Base-by-base conservation (phyloP, 2,329 filamentous ascomycete genomes). In the Emericellopsis cladophorae region DNA sequence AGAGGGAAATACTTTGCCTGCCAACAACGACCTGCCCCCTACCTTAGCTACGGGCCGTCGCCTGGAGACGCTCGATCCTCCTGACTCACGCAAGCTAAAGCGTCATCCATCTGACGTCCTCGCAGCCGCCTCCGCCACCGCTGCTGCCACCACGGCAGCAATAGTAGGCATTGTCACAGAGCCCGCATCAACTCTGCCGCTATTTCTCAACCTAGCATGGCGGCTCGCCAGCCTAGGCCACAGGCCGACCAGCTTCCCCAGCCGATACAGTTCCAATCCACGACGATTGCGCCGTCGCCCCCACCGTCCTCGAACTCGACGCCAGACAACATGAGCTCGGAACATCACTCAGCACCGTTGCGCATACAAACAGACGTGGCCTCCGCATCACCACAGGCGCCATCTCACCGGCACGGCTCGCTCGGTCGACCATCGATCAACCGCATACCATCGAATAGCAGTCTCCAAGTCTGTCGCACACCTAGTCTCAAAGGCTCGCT, bases 401-500 rank as follows among this genome's bases (percentile, higher is more conserved):
- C 36, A 29, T 23, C 32, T 33, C 22, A 40, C 22, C 36, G 26
- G 15, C 16, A 40, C 15, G 34, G 22, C 34, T 59, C 60, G 12
- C 49, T 31, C 6, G 18, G 21, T n/a, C 12, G 32, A 2, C 11
- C 18, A 15, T 6, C 55, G 14, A 23, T 60, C 34, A 51, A 55
- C 18, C 53, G 52, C 34, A 54, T 48, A 34, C 42, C 51, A 12
- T 61, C 59, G 14, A 45, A 51, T 10, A 51, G 46, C 42, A 60
- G 51, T 37, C 54, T 76, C n/a, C 69, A 70, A 6, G 54, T 79
- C 15, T 72, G 72, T 18, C 66, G 76, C 49, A 79, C 76, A 1
- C 76, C 76, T 3, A 81, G 76, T 52, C 57, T 79, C 45, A 79
- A 78, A 51, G 66, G 72, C n/a, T 64, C 68, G 37, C 57, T 76